Evolutionary conservation across 2,329 filamentous ascomycete genomes (phyloP).

Genomic region (Passalora sequoiae): DNA sequence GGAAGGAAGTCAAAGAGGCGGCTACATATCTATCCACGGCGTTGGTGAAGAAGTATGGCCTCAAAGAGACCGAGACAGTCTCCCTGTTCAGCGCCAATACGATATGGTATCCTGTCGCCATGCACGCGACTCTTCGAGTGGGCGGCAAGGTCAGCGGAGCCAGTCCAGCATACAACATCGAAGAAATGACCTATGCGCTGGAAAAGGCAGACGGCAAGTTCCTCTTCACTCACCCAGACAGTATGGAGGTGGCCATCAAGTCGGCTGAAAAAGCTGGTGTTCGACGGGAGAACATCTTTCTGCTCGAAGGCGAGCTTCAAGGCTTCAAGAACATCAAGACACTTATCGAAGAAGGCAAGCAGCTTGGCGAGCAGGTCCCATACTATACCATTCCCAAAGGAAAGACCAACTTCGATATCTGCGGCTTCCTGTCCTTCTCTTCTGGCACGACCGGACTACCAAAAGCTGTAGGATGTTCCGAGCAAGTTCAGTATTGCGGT

Average conservation of each 20-base stretch:
- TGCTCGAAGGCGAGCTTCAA: slow-evolving; percentile 51
- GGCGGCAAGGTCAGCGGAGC: slow-evolving; percentile 58
- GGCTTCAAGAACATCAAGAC: slow-evolving; percentile 49
- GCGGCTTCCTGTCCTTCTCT: slow-evolving; percentile 50
- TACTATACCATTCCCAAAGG: slow-evolving; percentile 48
- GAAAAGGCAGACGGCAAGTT: slow-evolving; percentile 54
- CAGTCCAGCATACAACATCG: slow-evolving; percentile 60
- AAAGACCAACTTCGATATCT: slow-evolving; percentile 54
- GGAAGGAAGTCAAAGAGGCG: slow-evolving; percentile 53
- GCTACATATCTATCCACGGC: slow-evolving; percentile 58
- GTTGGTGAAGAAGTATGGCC: slow-evolving; percentile 51
- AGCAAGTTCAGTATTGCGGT: not conserved
- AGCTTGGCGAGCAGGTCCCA: slow-evolving; percentile 41
- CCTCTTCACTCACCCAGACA: slow-evolving; percentile 53
- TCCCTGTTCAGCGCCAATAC: slow-evolving; percentile 60
- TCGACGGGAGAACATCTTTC: slow-evolving; percentile 48
- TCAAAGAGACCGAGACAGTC: slow-evolving; percentile 53
- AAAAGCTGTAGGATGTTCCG: slow-evolving; percentile 37
- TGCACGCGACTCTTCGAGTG: slow-evolving; percentile 52
- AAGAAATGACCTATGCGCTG: slow-evolving; percentile 63
- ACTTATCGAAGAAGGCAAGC: slow-evolving; percentile 41
- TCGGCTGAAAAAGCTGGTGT: slow-evolving; percentile 54
- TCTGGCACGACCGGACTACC: slow-evolving; percentile 48
- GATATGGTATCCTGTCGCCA: slow-evolving; percentile 62
- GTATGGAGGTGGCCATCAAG: slow-evolving; percentile 51